Percentiles rank a stretch among this genome's conserved stretches.
Evolutionary conservation across 1,284 basidiomycete species (phyloP).

Genomic region (Exsudoporus floridanus): DNA sequence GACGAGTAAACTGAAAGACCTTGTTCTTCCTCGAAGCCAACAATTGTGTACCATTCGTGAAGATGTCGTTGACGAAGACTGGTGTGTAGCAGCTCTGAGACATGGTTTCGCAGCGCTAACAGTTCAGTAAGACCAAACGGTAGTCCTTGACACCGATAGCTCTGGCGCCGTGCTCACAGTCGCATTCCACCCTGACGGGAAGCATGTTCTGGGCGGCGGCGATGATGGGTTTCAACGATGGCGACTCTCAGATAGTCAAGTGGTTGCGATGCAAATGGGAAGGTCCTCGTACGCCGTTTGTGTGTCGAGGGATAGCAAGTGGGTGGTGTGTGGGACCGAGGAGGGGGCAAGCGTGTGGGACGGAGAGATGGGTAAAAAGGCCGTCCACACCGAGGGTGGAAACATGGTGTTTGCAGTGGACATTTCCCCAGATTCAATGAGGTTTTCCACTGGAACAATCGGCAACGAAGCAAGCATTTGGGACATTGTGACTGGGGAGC

Average conservation of each 20-base stretch:
- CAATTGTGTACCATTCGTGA: too few relatives aligned
- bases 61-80: too few relatives aligned
- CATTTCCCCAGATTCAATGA: not conserved
- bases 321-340: not conserved
- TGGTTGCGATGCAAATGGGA: not conserved
- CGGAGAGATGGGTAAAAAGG: not conserved
- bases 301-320: not conserved
- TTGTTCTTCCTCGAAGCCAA: too few relatives aligned
- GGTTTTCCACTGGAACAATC: not conserved
- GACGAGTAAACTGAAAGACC: too few relatives aligned
- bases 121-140: not conserved
- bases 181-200: not conserved
- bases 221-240: not conserved
- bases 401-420: too few relatives aligned
- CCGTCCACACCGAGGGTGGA: not conserved
- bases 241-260: not conserved
- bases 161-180: not conserved
- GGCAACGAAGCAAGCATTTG: not conserved
- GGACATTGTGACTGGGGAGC: too few relatives aligned
- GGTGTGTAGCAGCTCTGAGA: too few relatives aligned
- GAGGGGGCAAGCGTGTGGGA: not conserved
- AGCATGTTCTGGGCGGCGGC: not conserved
- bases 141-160: not conserved
- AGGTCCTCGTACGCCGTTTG: accelerated
- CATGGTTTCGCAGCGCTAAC: too few relatives aligned